A percentile compares a stretch with the other conserved stretches of the same genome.
Conservation (phyloP, 768 basidiomycete species). For the Leucosporidium yakuticum region DNA sequence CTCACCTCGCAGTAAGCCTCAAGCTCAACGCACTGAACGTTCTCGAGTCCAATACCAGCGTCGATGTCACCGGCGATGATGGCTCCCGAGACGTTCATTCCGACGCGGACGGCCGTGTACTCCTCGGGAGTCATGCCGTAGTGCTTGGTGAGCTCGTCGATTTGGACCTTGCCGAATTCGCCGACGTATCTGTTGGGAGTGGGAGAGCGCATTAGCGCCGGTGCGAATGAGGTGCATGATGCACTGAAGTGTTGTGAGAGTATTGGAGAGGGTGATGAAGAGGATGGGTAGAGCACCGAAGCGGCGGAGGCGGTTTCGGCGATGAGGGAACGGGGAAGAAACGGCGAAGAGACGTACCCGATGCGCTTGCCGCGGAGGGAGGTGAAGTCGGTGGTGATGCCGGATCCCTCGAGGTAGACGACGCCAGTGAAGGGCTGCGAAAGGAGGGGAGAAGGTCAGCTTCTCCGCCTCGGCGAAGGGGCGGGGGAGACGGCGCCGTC, state of each 20-base stretch:
- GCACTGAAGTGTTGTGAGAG: too few relatives aligned
- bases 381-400: constrained; percentile 31
- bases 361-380: constrained; percentile 36
- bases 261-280: not conserved
- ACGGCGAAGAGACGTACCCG: constrained; percentile 20
- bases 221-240: too few relatives aligned
- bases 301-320: too few relatives aligned
- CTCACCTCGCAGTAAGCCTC: constrained; percentile 16
- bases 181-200: constrained; percentile 23
- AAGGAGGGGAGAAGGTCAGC: too few relatives aligned
- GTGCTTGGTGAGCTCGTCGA: constrained; percentile 35
- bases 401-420: constrained; percentile 35
- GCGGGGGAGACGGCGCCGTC: too few relatives aligned
- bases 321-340: not conserved
- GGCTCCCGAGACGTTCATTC: constrained; percentile 37
- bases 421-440: constrained; percentile 37
- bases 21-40: constrained; percentile 37
- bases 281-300: not conserved
- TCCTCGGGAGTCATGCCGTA: constrained; percentile 32
- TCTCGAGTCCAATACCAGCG: constrained; percentile 37
- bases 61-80: constrained; percentile 37
- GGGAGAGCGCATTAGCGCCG: not conserved
- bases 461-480: too few relatives aligned
- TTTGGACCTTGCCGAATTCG: constrained; percentile 32
- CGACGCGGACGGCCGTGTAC: constrained; percentile 36